phyloP scores from a whole-genome alignment of 345 rosid species.

The Populus deltoides region DNA sequence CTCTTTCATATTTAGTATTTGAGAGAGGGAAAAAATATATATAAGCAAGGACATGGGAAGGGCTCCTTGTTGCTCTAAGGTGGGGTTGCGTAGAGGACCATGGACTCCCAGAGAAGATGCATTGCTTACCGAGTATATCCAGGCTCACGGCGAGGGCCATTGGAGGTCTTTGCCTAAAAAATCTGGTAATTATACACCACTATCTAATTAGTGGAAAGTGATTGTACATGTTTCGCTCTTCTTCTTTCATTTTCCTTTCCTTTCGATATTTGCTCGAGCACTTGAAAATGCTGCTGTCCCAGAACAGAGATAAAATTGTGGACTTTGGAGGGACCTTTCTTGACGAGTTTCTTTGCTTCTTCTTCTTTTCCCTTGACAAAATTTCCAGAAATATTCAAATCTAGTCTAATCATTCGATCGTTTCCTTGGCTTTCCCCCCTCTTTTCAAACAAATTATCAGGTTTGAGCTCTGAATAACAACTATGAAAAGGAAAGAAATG shows the following conservation, averaged over 20 bases:
- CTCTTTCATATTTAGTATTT: neutral
- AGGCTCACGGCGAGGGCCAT: conserved; percentile 58
- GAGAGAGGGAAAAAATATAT: conserved; percentile 11
- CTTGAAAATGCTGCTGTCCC: too few species aligned
- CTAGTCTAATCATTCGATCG: neutral
- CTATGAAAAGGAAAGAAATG: too few species aligned
- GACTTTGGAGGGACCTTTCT: neutral
- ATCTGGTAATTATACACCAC: conserved; percentile 40
- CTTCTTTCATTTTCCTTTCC: neutral
- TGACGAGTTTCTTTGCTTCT: neutral
- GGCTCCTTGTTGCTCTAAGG: conserved; percentile 61
- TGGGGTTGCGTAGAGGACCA: conserved; percentile 59
- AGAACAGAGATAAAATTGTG: neutral
- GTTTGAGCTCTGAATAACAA: too few species aligned
- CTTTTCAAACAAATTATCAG: too few species aligned
- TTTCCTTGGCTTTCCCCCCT: neutral
- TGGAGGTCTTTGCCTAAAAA: conserved; percentile 61
- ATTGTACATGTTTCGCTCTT: too few species aligned
- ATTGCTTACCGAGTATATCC: conserved; percentile 47
- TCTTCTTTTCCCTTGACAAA: neutral
- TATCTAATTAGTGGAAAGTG: neutral
- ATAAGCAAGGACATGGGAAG: conserved; percentile 43
- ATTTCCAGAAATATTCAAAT: neutral
- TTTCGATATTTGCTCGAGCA: neutral
- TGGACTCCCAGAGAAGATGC: conserved; percentile 63